A percentile compares a stretch with the other conserved stretches of the same genome.
phyloP scores from a whole-genome alignment of 2,329 filamentous ascomycete genomes.

The Cephalotrichum gorgonifer region DNA sequence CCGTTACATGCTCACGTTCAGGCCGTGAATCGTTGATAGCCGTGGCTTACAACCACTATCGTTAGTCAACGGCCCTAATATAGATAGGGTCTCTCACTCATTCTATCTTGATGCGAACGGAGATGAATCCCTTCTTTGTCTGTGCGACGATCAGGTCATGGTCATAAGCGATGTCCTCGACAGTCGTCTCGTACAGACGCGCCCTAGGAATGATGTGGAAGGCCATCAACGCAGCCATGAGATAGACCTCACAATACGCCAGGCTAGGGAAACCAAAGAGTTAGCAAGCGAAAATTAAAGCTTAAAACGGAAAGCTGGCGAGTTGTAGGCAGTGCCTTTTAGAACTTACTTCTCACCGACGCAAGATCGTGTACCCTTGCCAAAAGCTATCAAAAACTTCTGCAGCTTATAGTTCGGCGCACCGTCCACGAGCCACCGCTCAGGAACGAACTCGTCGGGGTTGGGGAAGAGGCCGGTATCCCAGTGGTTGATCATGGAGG shows the following conservation, averaged over 20 bases:
- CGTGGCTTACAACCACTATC: too few species aligned
- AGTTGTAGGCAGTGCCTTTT: not conserved
- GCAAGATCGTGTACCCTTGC: constrained; percentile 8
- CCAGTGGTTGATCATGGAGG: constrained; percentile 19
- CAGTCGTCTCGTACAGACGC: constrained; percentile 9
- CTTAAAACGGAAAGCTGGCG: not conserved
- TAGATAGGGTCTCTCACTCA: too few species aligned
- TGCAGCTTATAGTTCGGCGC: constrained; percentile 15
- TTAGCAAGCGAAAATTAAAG: not conserved
- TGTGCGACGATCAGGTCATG: constrained; percentile 9
- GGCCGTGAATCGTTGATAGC: too few species aligned
- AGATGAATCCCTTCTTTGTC: constrained; percentile 9
- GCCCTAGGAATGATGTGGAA: constrained; percentile 9
- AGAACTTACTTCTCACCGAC: constrained; percentile 8
- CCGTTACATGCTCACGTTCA: too few species aligned
- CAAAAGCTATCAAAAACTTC: constrained; percentile 8
- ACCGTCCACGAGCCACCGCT: constrained; percentile 7
- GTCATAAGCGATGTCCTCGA: constrained; percentile 10
- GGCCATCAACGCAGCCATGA: constrained; percentile 8
- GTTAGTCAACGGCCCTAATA: too few species aligned
- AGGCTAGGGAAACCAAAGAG: constrained; percentile 5
- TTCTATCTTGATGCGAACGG: constrained; percentile 7
- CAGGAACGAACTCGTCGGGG: constrained; percentile 17
- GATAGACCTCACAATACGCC: constrained; percentile 10
- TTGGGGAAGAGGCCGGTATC: constrained; percentile 19